Evolutionary conservation across 768 basidiomycete genomes (phyloP), one percentile per base, ranked within the genome.

Genomic region (Galerina sulciceps): DNA sequence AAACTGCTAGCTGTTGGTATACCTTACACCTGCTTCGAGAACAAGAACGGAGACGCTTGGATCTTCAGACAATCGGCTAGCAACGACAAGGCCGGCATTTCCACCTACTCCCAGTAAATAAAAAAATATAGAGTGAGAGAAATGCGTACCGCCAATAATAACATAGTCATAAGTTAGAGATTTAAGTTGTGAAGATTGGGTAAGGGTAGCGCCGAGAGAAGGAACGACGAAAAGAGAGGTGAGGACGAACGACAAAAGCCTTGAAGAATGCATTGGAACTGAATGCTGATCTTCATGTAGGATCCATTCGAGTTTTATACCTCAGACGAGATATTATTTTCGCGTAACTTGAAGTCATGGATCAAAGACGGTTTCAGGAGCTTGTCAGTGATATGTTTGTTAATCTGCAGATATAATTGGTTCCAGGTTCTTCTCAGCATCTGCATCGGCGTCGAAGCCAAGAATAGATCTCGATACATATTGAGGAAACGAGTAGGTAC

Each of bases 21-120:
- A 85, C 87, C 85, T 87, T 57, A 70, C 67, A 4, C 85, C 85
- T 0, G 83, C 79, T 65, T 87, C 85, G 8, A 86, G 67, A 9
- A 87, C 64, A 14, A 84, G 71, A 0, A 86, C 84, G 1, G 73
- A 73, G 8, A 80, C 69, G 1, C 64, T 67, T 0, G 79, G 77
- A 58, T 85, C 69, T 65, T 86, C 85, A 10, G 79, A 79, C 13
- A 86, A 68, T 3, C 85, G 75, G 8, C 81, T 75, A 0, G 85
- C 85, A 13, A 86, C 68, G 1, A 79, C 82, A 53, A 83, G 84
- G 8, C 85, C 85, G 0, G 83, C 77, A 35, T 83, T 85, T 13
- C 85, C 85, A 43, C 71, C 77, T 67, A 15, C 26, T 10, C 36
- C 4, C 20, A 41, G 36, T 48, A 10, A 55, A 51, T 15, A 5